Base-by-base conservation (phyloP, 768 basidiomycete species). In the Termitomyces sp. region DNA sequence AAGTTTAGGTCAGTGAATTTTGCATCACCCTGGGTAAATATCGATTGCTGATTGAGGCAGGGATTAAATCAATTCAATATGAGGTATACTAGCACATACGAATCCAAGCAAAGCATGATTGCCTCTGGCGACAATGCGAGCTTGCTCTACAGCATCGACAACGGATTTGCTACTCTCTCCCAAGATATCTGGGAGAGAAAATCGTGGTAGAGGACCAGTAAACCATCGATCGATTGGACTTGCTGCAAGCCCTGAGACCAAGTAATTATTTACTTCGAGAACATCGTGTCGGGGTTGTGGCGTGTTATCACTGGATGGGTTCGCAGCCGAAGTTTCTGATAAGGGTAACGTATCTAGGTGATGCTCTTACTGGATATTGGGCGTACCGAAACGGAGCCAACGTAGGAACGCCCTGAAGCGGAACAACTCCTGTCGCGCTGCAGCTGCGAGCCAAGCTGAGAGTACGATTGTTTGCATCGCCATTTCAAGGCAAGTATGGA, bases 201-300 rank as follows among this genome's bases (percentile, higher is more conserved):
- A 83, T 46, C 67, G 67, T 23, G 85, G 83, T 30, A 76, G 67
- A 17, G 82, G 80, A 19, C 87, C 89, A 67, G 77, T 77, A 68
- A 93, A 93, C 88, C 90, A 93, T 61, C 77, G 78, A 73, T 92
- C 90, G 70, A 93, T 81, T 50, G 77, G 71, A 68, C 87, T 91
- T 53, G 75, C 73, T 52, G 79, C 74, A 44, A 93, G 78, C 48
- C 90, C 88, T 43, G 81, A 82, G 63, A 81, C 82, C 64, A 93
- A 75, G 68, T 93, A 93, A 61, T 84, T 81, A 67, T 89, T 89
- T 51, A 89, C 90, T 75, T 91, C 87, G 51, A 91, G 75, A 59
- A 86, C 78, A 68, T 93, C 91, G 66, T 90, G 83, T 55, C 83
- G 79, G 35, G 80, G 72, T 50, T 77, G 73, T 54, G 71, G 70